Conservation (phyloP, 768 basidiomycete species). For the Solioccasus polychromus region DNA sequence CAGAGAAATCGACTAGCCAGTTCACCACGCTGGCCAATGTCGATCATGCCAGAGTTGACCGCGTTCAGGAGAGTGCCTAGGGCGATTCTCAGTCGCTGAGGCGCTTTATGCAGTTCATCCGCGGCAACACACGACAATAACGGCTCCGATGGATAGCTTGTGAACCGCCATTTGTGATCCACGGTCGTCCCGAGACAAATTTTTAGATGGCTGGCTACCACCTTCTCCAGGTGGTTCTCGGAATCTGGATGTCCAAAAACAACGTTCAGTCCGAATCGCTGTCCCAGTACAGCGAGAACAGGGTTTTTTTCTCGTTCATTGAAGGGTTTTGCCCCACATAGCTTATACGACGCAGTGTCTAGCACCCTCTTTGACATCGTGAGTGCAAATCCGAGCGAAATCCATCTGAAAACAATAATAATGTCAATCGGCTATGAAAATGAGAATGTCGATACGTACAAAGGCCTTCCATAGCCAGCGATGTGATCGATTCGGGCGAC, state of each 20-base stretch:
- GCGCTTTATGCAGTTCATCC: not conserved
- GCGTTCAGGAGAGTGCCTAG: not conserved
- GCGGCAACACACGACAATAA: constrained; percentile 5
- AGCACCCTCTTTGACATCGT: not conserved
- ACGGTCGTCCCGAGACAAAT: not conserved
- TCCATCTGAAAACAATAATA: not conserved
- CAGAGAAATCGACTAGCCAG: not conserved
- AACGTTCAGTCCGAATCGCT: constrained; percentile 4
- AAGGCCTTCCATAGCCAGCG: not conserved
- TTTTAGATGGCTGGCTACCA: constrained; percentile 6
- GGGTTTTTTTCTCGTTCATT: not conserved
- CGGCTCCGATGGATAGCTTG: constrained; percentile 10
- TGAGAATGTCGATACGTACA: not conserved
- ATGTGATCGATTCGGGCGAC: constrained; percentile 1
- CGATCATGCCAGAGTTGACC: constrained; percentile 1
- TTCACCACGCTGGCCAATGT: not conserved
- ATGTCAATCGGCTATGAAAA: not conserved
- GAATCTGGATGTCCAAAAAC: not conserved
- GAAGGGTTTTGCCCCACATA: not conserved
- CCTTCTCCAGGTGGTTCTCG: not conserved
- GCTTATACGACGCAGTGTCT: not conserved
- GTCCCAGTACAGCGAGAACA: constrained; percentile 4
- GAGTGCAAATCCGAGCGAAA: not conserved
- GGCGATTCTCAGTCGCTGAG: not conserved
- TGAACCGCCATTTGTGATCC: constrained; percentile 4